Evolutionary conservation across 2,329 filamentous ascomycete genomes (phyloP), one percentile per base, ranked within the genome.

Genomic region (Xylariaceae sp.): DNA sequence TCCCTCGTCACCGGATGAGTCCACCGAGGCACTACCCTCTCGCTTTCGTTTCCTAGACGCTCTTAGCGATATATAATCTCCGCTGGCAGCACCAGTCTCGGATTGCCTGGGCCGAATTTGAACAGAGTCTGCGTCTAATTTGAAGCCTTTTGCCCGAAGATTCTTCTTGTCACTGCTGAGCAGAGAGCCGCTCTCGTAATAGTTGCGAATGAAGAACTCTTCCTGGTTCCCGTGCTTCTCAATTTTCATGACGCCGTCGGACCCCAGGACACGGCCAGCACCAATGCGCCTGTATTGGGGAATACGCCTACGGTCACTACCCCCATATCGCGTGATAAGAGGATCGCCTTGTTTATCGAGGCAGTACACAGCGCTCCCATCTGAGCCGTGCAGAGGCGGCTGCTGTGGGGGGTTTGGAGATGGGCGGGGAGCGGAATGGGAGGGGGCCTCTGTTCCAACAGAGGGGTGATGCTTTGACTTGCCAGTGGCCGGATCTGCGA

Each of bases 271-370:
- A 53, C 77, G 78, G 2, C 90, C 90, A 51, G 76, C 74, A 13
- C 90, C 88, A 56, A 74, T 74, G 5, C 89, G 84, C 56, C 79
- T 78, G 66, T 95, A 96, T 2, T 71, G 64, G 0, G 91, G 90
- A 10, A 95, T 72, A 50, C 79, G 80, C 59, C 87, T 88, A 34
- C 81, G 82, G 67, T 96, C 84, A 37, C 88, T 78, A 26, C 81
- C 80, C 1, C 88, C 89, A 67, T 92, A 96, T 22, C 80, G 79
- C 42, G 87, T 70, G 60, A 94, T 90, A 45, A 90, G 79, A 4
- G 79, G 74, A 64, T 97, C 92, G 0, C 92, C 92, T 64, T 83
- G 84, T 40, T 76, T 82, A 70, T 97, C 92, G 48, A 88, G 64
- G 42, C 82, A 63, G 67, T 82, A 92, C 3, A 78, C 66, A 37